A percentile compares a stretch with the other conserved stretches of the same genome.
Conservation (phyloP, 805 yeast species). For the Cyberlindnera nakhonratchasimensis region DNA sequence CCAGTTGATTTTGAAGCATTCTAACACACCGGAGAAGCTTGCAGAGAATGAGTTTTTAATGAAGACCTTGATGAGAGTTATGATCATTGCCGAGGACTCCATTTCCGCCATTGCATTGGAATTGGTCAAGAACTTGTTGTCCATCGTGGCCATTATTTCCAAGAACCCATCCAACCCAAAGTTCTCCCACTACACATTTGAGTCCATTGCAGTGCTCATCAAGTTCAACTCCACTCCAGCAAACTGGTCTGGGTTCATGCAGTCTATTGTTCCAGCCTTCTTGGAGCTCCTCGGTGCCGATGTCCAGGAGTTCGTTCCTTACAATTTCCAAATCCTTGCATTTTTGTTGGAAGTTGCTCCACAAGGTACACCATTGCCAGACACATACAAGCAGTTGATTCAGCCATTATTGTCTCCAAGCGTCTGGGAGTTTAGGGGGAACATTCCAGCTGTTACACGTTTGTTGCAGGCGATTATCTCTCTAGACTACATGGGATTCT, state of each 20-base stretch:
- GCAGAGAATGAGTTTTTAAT: slow-evolving; percentile 94
- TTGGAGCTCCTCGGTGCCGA: slow-evolving; percentile 71
- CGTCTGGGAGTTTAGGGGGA: slow-evolving; percentile 91
- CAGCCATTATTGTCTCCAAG: slow-evolving; percentile 85
- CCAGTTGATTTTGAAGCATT: slow-evolving; percentile 55
- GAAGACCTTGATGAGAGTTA: slow-evolving; percentile 81
- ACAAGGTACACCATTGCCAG: slow-evolving; percentile 49
- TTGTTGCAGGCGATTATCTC: slow-evolving; percentile 64
- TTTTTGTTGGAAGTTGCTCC: slow-evolving; percentile 66
- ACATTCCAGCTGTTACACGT: slow-evolving; percentile 88
- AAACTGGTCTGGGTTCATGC: slow-evolving; percentile 34
- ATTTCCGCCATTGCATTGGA: slow-evolving; percentile 45
- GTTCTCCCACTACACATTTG: slow-evolving; percentile 88
- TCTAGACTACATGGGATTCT: slow-evolving; percentile 33
- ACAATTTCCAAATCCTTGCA: slow-evolving; percentile 86
- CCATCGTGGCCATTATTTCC: slow-evolving; percentile 65
- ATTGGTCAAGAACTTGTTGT: slow-evolving; percentile 58
- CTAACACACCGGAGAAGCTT: slow-evolving; percentile 76
- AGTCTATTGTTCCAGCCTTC: slow-evolving; percentile 60
- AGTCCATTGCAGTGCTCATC: slow-evolving; percentile 74
- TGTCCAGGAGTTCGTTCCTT: slow-evolving; percentile 92
- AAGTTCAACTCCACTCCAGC: slow-evolving; percentile 40
- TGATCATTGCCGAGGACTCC: slow-evolving; percentile 67
- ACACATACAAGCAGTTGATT: slow-evolving; percentile 58
- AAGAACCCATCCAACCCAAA: slow-evolving; percentile 95